These are phyloP conservation scores for Thermothelomyces thermophilus DNA, from an alignment of 2,329 filamentous ascomycete genomes.

Conservation along the genomic window DNA sequence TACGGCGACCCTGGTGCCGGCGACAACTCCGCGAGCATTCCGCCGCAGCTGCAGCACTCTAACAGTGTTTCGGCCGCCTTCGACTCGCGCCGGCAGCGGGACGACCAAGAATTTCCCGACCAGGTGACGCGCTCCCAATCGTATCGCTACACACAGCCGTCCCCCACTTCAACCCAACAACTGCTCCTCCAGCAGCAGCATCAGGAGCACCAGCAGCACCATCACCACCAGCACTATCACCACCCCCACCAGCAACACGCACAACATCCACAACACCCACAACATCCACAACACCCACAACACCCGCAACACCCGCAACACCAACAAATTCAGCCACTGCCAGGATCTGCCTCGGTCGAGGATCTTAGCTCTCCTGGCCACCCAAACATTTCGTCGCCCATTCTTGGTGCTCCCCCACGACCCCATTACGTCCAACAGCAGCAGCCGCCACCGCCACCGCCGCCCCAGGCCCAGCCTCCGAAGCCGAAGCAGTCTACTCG, in stretches of 20 bases:
- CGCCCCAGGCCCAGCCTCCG: constrained; percentile 25
- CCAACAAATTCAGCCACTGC: constrained; percentile 10
- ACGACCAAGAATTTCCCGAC: constrained; percentile 41
- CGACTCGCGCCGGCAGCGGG: constrained; percentile 27
- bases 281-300: constrained; percentile 21
- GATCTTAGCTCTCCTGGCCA: constrained; percentile 18
- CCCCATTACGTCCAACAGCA: constrained; percentile 19
- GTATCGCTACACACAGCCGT: constrained; percentile 37
- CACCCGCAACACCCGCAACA: constrained; percentile 9
- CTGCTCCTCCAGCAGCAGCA: constrained; percentile 26
- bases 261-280: constrained; percentile 18
- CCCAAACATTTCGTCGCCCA: constrained; percentile 16
- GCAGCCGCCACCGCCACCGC: constrained; percentile 20
- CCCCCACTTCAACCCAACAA: constrained; percentile 25
- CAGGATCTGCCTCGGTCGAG: constrained; percentile 20
- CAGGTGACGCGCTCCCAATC: constrained; percentile 47
- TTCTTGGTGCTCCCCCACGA: constrained; percentile 21
- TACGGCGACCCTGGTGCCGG: constrained; percentile 26
- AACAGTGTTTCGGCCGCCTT: constrained; percentile 28
- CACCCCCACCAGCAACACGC: no score
- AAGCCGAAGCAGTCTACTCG: constrained; percentile 43
- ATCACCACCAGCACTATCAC: no score
- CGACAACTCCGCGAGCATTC: constrained; percentile 26
- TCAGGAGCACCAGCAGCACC: constrained; percentile 11
- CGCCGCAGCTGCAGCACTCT: constrained; percentile 36